Base-by-base conservation (phyloP, 768 basidiomycete species). In the Rhodotorula babjevae region DNA sequence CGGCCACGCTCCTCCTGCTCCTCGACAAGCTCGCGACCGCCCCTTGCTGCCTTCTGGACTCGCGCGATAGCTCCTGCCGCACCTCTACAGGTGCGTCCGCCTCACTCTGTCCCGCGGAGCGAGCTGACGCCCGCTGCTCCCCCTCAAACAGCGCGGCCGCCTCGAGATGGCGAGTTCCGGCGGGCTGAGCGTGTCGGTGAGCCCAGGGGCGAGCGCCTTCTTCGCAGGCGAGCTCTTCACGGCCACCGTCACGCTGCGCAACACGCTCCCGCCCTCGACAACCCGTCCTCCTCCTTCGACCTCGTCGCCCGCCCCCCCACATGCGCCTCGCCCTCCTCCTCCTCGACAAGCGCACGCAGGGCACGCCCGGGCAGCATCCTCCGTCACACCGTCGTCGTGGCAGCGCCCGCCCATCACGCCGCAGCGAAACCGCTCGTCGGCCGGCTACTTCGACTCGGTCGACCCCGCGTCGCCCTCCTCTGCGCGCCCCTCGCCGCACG, bases 191-290 rank as follows among this genome's bases (percentile, higher is more conserved):
- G 75, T 83, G 31, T 80, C 80, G 14, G 79, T 83, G 63, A 80
- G 78, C 0, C 94, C 94, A 3, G 85, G 90, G 0, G 90, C 93
- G 73, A 89, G 91, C 0, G 91, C 92, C 0, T 97, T 90, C 82
- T 97, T 94, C 80, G 92, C 94, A 0, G 94, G 94, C 68, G 94
- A 97, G 81, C 83, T 86, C 0, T 92, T 95, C 81, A 84, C 87
- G 5, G 91, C 91, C 21, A 89, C 87, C 8, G 87, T 97, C 75
- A 89, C 90, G 0, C 92, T 96, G 81, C 89, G 90, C 62, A 96
- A 95, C 80, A 88, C 87, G 9, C 87, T 87, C 40, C 84, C 87
- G 0, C 84, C 87, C 10, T 79, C 84, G 59, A 77, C 82, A 0
- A 83, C 83, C 33, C 78, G 81, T 40, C 82, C 81, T 21, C 81